phyloP scores from a whole-genome alignment of 1,284 basidiomycete species.

The Moesziomyces sp. region DNA sequence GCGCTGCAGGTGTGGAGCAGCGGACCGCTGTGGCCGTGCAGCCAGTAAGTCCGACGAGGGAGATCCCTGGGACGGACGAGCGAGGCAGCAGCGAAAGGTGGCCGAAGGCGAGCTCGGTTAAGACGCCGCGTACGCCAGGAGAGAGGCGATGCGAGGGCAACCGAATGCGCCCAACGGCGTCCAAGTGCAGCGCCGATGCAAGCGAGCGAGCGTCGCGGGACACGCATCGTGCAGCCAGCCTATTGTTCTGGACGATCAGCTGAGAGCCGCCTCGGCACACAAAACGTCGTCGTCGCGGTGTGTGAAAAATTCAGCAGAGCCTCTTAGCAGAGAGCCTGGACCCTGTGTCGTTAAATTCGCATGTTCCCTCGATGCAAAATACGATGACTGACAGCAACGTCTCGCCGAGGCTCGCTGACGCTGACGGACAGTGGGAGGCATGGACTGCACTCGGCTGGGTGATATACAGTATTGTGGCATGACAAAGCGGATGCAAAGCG shows the following conservation, averaged over 20 bases:
- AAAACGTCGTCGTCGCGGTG: not conserved
- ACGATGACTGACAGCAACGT: too few relatives aligned
- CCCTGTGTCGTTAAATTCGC: too few relatives aligned
- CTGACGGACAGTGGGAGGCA: too few relatives aligned
- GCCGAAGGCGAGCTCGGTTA: not conserved
- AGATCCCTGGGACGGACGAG: not conserved
- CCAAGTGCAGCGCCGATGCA: not conserved
- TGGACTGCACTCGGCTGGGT: too few relatives aligned
- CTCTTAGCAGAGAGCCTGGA: too few relatives aligned
- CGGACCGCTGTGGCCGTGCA: too few relatives aligned
- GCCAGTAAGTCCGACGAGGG: too few relatives aligned
- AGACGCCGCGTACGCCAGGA: not conserved
- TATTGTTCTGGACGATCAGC: not conserved
- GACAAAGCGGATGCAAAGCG: not conserved
- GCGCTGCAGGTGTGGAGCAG: too few relatives aligned
- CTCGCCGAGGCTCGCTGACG: too few relatives aligned
- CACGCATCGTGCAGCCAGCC: not conserved
- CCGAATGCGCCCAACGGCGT: not conserved
- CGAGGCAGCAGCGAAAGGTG: not conserved
- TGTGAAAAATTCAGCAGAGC: not conserved
- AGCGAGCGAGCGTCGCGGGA: not conserved
- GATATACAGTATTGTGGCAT: too few relatives aligned
- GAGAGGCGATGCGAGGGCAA: not conserved
- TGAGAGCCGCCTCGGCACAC: not conserved
- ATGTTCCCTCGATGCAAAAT: too few relatives aligned